Base-by-base conservation (phyloP, 306 rosid genomes). In the Medicago lupulina region DNA sequence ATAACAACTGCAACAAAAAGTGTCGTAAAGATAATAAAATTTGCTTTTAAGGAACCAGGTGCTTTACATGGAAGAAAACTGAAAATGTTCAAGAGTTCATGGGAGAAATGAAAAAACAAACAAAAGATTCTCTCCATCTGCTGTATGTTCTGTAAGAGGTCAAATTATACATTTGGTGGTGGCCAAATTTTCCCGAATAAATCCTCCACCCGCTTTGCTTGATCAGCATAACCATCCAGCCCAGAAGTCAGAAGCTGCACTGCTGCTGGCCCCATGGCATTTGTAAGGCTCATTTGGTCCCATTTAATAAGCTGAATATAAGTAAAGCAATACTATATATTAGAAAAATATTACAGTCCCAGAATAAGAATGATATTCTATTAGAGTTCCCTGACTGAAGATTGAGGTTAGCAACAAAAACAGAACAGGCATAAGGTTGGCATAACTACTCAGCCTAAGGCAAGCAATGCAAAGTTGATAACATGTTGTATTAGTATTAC, bases 141-240 rank as follows among this genome's bases (percentile, higher is more conserved):
- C 0, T 36, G 61, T 38, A 18, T 50, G 61, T 36, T 77, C 69
- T 8, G 50, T 4, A 63, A 40, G 59, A 64, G 14, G 60, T 40
- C 38, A 53, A 73, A 66, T 93, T 86, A 95, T 67, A 95, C 97
- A 83, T 92, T 95, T 70, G 98, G 98, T 16, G 98, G 98, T 14
- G 97, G 98, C 98, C 98, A 95, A 28, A 95, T 87, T 87, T 92
- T 92, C 64, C 83, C 89, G 57, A 95, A 89, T 2, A 90, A 79
- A 62, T 95, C 92, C 83, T 95, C 96, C 34, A 89, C 93, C 62
- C 98, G 92, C 76, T 84, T 87, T 40, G 97, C 95, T 83, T 95
- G 97, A 70, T 85, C 88, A 36, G 84, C 90, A 68, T 95, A 80
- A 36, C 98, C 94, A 38, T 95, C 97, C 71, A 95, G 81, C 63